Conservation (phyloP, 1,139 yeast species). For the Suhomyces bolitotheri region DNA sequence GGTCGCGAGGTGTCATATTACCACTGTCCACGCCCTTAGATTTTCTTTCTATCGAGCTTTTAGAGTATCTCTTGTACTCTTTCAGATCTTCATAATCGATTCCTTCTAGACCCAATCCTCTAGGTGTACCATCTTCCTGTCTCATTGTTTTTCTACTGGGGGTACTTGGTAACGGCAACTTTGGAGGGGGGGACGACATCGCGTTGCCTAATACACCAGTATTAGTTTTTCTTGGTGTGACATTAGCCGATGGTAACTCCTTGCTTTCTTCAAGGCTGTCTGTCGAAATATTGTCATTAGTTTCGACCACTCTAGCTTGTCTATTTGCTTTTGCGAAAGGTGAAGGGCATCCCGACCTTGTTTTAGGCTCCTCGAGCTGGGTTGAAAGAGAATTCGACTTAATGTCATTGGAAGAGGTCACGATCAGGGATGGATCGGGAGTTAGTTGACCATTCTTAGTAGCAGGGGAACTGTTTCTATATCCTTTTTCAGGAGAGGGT, state of each 20-base stretch:
- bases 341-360: slow-evolving; percentile 35
- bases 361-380: slow-evolving; percentile 21
- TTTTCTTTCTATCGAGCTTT: slow-evolving; percentile 5
- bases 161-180: slow-evolving; percentile 30
- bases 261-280: slow-evolving; percentile 21
- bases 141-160: slow-evolving; percentile 16
- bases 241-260: slow-evolving; percentile 6
- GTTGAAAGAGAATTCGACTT: slow-evolving; percentile 13
- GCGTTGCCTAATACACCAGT: slow-evolving; percentile 9
- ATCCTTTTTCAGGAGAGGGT: slow-evolving; percentile 9
- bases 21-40: slow-evolving; percentile 7
- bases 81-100: slow-evolving; percentile 25
- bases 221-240: slow-evolving; percentile 22
- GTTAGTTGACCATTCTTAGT: background rate
- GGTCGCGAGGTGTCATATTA: slow-evolving; percentile 12
- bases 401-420: slow-evolving; percentile 6
- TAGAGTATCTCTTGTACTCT: slow-evolving; percentile 7
- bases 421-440: slow-evolving; percentile 3
- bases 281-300: slow-evolving; percentile 30
- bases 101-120: slow-evolving; percentile 46
- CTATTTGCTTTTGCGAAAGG: slow-evolving; percentile 49
- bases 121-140: slow-evolving; percentile 25
- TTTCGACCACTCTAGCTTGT: slow-evolving; percentile 50
- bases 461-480: slow-evolving; percentile 6
- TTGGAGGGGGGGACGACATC: slow-evolving; percentile 39